Percentiles rank a stretch among this genome's conserved stretches.
These are phyloP conservation scores for Zygotorulaspora sp. DNA, from an alignment of 805 yeast species.

Conservation along the genomic window DNA sequence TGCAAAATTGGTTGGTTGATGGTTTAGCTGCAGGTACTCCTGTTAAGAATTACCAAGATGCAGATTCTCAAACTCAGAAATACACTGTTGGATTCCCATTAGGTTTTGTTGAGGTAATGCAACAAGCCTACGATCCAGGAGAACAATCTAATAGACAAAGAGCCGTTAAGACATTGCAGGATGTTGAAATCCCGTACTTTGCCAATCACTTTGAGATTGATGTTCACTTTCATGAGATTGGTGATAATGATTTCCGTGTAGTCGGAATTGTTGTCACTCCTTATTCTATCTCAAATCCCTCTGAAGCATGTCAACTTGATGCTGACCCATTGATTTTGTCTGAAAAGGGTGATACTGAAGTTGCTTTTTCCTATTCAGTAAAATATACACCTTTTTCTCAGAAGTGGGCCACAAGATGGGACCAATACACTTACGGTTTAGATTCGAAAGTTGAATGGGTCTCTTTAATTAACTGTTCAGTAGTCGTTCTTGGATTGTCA, in stretches of 20 bases:
- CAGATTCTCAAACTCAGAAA: slow-evolving; percentile 49
- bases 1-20: slow-evolving; percentile 89
- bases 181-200: slow-evolving; percentile 48
- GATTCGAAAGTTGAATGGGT: slow-evolving; percentile 97
- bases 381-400: slow-evolving; percentile 63
- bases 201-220: slow-evolving; percentile 76
- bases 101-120: slow-evolving; percentile 58
- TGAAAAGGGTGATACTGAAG: slow-evolving; percentile 49
- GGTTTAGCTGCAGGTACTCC: slow-evolving; percentile 87
- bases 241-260: slow-evolving; percentile 66
- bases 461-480: slow-evolving; percentile 78
- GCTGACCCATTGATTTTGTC: slow-evolving; percentile 44
- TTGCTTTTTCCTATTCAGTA: slow-evolving; percentile 83
- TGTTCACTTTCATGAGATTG: slow-evolving; percentile 78
- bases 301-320: slow-evolving; percentile 34
- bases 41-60: slow-evolving; percentile 45
- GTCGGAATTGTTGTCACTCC: slow-evolving; percentile 87
- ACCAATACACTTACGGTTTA: slow-evolving; percentile 84
- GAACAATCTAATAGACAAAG: slow-evolving; percentile 13
- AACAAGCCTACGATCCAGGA: slow-evolving; percentile 15
- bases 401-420: slow-evolving; percentile 99
- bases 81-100: slow-evolving; percentile 79
- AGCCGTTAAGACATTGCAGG: slow-evolving; percentile 18
- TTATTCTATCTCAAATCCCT: slow-evolving; percentile 46
- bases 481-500: slow-evolving; percentile 73